These are phyloP conservation scores for Dillenia turbinata DNA, from an alignment of 164 flowering plant genomes.

Conservation along the genomic window DNA sequence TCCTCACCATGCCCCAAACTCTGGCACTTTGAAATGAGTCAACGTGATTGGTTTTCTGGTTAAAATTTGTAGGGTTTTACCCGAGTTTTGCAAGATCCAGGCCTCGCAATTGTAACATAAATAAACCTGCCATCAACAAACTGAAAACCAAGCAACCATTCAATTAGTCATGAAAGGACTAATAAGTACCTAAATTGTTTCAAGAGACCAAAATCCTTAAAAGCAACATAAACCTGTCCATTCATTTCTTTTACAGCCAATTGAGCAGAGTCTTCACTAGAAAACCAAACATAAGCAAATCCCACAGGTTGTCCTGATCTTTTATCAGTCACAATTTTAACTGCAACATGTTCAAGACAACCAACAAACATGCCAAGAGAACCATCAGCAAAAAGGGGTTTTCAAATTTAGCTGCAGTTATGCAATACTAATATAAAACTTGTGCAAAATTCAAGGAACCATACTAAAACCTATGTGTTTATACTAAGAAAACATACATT, in stretches of 20 bases:
- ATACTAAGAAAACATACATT: too few relatives aligned
- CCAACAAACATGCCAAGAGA: background rate
- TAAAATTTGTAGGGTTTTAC: slow-evolving; percentile 24
- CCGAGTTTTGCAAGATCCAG: slow-evolving; percentile 25
- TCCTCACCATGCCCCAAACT: too few relatives aligned
- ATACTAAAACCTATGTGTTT: too few relatives aligned
- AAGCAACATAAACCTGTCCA: slow-evolving; percentile 26
- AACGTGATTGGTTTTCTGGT: background rate
- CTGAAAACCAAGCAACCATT: slow-evolving; percentile 15
- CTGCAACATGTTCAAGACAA: slow-evolving; percentile 15
- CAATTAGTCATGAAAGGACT: background rate
- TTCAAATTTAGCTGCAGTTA: background rate
- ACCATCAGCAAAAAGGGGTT: background rate
- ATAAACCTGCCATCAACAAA: slow-evolving; percentile 38
- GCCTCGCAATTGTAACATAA: slow-evolving; percentile 28
- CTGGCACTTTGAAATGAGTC: too few relatives aligned
- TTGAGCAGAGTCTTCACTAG: slow-evolving; percentile 25
- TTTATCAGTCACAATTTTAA: slow-evolving; percentile 23
- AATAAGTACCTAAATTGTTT: background rate
- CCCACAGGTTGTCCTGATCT: slow-evolving; percentile 27
- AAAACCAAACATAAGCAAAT: slow-evolving; percentile 37
- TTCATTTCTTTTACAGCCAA: slow-evolving; percentile 34
- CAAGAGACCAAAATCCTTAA: background rate
- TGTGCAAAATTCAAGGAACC: too few relatives aligned
- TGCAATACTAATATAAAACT: too few relatives aligned